These are phyloP conservation scores for Geosiphon pyriformis DNA, from an alignment of 192 early-diverging fungal species.

Conservation along the genomic window DNA sequence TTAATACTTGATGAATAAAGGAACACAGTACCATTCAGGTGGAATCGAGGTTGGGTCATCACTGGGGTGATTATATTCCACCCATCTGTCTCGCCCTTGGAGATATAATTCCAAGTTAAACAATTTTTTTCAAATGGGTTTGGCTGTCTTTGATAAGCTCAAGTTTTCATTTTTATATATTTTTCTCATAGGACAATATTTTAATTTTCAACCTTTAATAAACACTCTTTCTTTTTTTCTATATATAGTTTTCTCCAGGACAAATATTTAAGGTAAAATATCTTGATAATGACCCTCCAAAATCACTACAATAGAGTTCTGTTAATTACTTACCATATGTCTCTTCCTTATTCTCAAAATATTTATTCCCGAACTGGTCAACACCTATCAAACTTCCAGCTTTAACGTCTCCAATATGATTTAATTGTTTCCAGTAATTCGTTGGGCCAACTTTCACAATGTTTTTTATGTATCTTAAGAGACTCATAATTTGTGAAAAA, in stretches of 20 bases:
- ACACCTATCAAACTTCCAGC: conserved; percentile 64
- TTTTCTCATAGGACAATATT: background rate
- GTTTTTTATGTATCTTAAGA: no score
- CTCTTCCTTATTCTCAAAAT: conserved; percentile 68
- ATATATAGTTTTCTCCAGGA: no score
- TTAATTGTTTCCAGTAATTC: conserved; percentile 42
- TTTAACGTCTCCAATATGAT: conserved; percentile 59
- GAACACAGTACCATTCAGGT: conserved; percentile 56
- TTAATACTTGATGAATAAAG: background rate
- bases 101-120: conserved; percentile 1
- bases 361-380: conserved; percentile 72
- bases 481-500: no score
- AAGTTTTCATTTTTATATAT: background rate
- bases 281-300: no score
- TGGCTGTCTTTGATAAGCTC: background rate
- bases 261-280: no score
- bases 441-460: conserved; percentile 46
- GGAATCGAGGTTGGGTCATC: conserved; percentile 57
- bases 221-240: background rate
- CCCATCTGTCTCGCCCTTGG: conserved; percentile 73
- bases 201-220: background rate
- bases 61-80: conserved; percentile 49
- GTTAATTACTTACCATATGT: conserved; percentile 50
- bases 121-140: background rate
- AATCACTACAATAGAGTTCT: no score